Percentiles rank a stretch among this genome's conserved stretches.
Evolutionary conservation across 2,329 filamentous ascomycete species (phyloP).

Genomic region (Tolypocladium endophyticum): DNA sequence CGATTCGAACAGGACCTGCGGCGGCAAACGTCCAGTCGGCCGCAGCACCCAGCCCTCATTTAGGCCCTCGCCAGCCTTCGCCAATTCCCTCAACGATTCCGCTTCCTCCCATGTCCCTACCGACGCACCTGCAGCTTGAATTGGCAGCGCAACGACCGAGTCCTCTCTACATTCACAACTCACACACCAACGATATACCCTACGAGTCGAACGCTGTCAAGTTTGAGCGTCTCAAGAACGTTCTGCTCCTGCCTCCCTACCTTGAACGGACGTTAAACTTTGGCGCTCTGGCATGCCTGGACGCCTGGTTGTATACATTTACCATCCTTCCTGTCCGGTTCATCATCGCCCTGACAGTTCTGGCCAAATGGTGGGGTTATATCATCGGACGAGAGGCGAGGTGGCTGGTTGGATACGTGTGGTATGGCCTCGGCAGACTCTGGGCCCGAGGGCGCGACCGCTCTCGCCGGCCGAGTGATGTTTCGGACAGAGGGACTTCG

Average conservation of each 20-base stretch:
- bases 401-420: conserved; percentile 67
- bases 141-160: conserved; percentile 51
- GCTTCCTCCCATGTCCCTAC: conserved; percentile 55
- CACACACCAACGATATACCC: conserved; percentile 47
- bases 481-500: conserved; percentile 26
- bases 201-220: conserved; percentile 92
- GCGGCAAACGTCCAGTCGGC: conserved; percentile 9
- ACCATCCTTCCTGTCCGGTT: conserved; percentile 91
- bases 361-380: conserved; percentile 68
- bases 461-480: conserved; percentile 22
- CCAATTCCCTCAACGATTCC: conserved; percentile 46
- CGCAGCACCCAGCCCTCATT: conserved; percentile 5
- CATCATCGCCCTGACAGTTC: conserved; percentile 63
- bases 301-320: conserved; percentile 94
- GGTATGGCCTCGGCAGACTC: conserved; percentile 66
- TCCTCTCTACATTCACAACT: conserved; percentile 55
- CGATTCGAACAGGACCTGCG: conserved; percentile 13
- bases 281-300: conserved; percentile 81
- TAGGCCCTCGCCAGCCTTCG: conserved; percentile 27
- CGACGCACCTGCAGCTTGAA: conserved; percentile 55
- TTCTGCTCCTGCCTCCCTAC: conserved; percentile 68
- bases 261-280: conserved; percentile 81
- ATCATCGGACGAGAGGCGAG: conserved; percentile 60
- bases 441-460: conserved; percentile 51
- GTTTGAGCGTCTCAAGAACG: conserved; percentile 83